Conservation (phyloP, 352 stramenopile genomes). For the Globisporangium echinulatum region DNA sequence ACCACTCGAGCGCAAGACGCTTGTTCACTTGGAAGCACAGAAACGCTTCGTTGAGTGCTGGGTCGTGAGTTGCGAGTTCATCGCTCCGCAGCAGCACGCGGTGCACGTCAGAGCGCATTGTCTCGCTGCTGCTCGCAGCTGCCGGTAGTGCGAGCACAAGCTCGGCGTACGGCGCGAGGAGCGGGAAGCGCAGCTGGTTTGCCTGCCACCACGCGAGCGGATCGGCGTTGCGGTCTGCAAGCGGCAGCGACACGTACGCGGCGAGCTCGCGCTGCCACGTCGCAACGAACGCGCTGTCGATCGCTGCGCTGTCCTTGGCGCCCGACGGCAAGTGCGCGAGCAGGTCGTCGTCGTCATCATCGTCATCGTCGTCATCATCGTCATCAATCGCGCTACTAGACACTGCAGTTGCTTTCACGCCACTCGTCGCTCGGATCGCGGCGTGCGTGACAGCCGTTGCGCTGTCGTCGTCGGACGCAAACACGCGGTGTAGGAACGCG, state of each 20-base stretch:
- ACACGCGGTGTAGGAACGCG: constrained; percentile 45
- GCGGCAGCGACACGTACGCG: constrained; percentile 66
- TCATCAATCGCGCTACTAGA: constrained; percentile 1
- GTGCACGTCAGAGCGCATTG: constrained; percentile 35
- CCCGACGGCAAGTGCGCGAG: constrained; percentile 56
- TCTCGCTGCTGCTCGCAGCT: constrained; percentile 52
- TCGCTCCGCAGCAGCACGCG: constrained; percentile 57
- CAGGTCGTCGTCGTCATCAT: constrained; percentile 72
- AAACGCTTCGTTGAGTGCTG: constrained; percentile 60
- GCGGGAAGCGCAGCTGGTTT: constrained; percentile 71
- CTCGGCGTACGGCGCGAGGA: constrained; percentile 73
- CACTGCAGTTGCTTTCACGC: not conserved
- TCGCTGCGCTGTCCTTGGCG: constrained; percentile 36
- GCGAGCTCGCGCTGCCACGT: constrained; percentile 75
- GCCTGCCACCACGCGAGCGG: constrained; percentile 72
- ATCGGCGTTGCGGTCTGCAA: constrained; percentile 67
- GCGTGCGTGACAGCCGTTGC: constrained; percentile 13
- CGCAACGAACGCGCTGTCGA: constrained; percentile 41
- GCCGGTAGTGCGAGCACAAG: constrained; percentile 65
- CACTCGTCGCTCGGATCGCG: constrained; percentile 17
- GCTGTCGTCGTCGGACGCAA: constrained; percentile 28
- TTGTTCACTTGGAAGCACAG: constrained; percentile 84
- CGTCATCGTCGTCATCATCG: constrained; percentile 23
- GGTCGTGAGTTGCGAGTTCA: constrained; percentile 31
- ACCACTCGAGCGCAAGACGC: constrained; percentile 67